These are phyloP conservation scores for Arachis stenosperma DNA, from an alignment of 306 rosid genomes.

Conservation along the genomic window DNA sequence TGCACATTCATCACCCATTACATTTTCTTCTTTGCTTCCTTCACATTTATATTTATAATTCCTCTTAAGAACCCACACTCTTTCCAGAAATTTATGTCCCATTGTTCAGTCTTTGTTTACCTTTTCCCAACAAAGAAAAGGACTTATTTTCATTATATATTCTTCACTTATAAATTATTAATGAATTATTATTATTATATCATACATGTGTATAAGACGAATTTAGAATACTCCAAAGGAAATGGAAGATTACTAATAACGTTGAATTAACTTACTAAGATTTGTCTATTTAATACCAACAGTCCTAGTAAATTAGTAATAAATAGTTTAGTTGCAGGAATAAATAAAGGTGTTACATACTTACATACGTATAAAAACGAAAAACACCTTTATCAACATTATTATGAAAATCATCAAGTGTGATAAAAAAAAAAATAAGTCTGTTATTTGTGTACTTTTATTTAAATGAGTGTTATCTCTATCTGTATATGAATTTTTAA, in stretches of 20 bases:
- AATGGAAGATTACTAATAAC: background rate
- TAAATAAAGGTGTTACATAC: no score
- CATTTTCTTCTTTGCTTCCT: background rate
- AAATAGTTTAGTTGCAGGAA: no score
- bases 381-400: no score
- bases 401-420: no score
- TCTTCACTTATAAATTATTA: background rate
- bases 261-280: background rate
- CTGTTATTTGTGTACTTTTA: no score
- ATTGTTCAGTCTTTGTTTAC: background rate
- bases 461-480: no score
- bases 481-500: no score
- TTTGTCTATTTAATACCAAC: background rate
- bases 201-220: background rate
- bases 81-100: background rate
- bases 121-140: background rate
- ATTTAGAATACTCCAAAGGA: background rate
- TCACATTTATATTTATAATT: conserved; percentile 21
- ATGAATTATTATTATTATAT: no score
- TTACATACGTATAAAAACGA: no score
- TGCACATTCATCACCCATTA: conserved; percentile 14
- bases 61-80: background rate
- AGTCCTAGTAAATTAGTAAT: no score
- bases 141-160: background rate
- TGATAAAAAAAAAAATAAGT: no score